Evolutionary conservation across 768 basidiomycete species (phyloP).

Genomic region (Xerocomus spinulosus): DNA sequence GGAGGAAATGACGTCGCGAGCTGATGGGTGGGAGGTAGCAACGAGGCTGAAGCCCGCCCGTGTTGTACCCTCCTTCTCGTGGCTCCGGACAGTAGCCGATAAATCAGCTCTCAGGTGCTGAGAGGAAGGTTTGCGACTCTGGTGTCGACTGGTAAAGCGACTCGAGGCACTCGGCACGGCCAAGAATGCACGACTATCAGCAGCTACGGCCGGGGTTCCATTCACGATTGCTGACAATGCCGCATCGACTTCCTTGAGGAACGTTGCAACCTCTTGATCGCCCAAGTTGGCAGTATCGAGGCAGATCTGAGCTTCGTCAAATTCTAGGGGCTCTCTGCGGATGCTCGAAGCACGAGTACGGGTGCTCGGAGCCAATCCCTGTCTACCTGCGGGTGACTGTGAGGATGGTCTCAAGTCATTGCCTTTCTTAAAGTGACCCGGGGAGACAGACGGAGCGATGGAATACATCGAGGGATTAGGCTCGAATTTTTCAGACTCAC

Average conservation of each 20-base stretch:
- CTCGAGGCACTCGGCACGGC: constrained; percentile 26
- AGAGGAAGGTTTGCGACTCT: constrained; percentile 29
- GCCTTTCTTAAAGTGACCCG: constrained; percentile 19
- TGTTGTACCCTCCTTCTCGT: constrained; percentile 23
- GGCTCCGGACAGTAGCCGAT: constrained; percentile 24
- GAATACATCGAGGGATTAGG: constrained; percentile 29
- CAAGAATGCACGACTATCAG: constrained; percentile 29
- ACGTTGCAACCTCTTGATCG: constrained; percentile 30
- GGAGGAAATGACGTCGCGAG: constrained; percentile 26
- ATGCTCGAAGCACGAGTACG: constrained; percentile 25
- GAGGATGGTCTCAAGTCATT: constrained; percentile 21
- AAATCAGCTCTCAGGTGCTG: constrained; percentile 29
- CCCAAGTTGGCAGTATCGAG: constrained; percentile 29
- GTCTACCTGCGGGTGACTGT: constrained; percentile 26
- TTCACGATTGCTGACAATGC: constrained; percentile 23
- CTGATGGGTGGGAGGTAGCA: constrained; percentile 21
- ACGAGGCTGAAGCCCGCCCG: constrained; percentile 30
- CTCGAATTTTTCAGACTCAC: constrained; percentile 24
- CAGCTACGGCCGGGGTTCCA: constrained; percentile 26
- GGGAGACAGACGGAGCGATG: constrained; percentile 27
- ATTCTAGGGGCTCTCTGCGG: constrained; percentile 28
- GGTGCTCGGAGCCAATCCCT: constrained; percentile 16
- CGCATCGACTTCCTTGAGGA: constrained; percentile 30
- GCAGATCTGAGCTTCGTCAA: constrained; percentile 28
- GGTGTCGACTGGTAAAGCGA: constrained; percentile 23